phyloP scores from a whole-genome alignment of 2,329 filamentous ascomycete species.

The Trichoderma sp. region DNA sequence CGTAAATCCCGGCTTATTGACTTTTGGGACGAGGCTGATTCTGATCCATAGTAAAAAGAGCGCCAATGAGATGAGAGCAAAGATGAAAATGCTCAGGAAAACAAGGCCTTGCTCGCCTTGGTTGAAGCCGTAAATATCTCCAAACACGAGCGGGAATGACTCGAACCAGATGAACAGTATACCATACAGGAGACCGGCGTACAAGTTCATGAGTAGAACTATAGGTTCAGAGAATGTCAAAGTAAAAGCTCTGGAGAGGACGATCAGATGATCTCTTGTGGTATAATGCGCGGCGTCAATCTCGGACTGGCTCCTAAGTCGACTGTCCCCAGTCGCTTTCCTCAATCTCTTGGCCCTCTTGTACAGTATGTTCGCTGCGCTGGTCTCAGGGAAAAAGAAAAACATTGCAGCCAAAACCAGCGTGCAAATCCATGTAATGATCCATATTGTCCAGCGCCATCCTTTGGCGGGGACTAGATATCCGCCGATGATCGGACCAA shows the following conservation, averaged over 20 bases:
- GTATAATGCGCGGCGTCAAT: background rate
- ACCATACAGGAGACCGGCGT: background rate
- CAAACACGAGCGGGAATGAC: background rate
- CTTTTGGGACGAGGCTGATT: background rate
- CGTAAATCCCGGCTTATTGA: background rate
- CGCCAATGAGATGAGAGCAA: background rate
- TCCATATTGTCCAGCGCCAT: background rate
- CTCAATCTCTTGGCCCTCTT: background rate
- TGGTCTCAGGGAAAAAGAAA: background rate
- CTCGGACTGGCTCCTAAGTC: background rate
- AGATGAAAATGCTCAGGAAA: background rate
- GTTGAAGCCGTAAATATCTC: background rate
- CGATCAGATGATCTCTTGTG: background rate
- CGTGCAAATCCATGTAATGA: background rate
- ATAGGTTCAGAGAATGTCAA: background rate
- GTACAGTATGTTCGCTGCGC: background rate
- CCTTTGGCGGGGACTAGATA: background rate
- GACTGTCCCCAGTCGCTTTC: background rate
- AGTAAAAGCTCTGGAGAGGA: background rate
- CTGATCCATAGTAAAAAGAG: background rate
- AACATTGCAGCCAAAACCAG: background rate
- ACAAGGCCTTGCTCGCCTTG: background rate
- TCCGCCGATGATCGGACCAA: background rate
- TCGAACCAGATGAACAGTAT: background rate
- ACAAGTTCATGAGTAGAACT: background rate